Evolutionary conservation across 345 rosid genomes (phyloP).

Genomic region (Ailanthus altissimus): DNA sequence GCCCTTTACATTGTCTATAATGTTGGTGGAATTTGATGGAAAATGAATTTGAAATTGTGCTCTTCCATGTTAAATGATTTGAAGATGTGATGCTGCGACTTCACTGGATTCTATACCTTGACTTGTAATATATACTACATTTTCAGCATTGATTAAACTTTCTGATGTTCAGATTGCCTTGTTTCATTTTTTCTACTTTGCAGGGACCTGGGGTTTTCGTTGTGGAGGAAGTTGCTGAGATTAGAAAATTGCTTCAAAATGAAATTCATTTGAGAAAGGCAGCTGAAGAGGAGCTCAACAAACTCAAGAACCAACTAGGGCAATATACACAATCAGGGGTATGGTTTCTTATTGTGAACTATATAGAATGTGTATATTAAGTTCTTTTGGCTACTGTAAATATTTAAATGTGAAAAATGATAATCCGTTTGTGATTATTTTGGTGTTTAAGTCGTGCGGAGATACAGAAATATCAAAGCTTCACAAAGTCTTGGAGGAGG

Average conservation of each 20-base stretch:
- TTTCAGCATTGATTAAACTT: not conserved
- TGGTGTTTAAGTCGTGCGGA: conserved; percentile 55
- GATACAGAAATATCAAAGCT: conserved; percentile 71
- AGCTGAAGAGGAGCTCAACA: conserved; percentile 79
- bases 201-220: conserved; percentile 44
- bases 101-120: not conserved
- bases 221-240: conserved; percentile 51
- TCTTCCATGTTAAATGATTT: not conserved
- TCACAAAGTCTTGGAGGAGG: conserved; percentile 77
- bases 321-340: conserved; percentile 64
- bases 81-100: not conserved
- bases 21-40: not conserved
- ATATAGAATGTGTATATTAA: not conserved
- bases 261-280: conserved; percentile 71
- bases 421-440: conserved; percentile 25
- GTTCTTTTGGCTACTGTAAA: not conserved
- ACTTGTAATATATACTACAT: not conserved
- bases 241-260: conserved; percentile 60
- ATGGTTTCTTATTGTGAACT: conserved; percentile 27
- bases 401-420: conserved; percentile 8
- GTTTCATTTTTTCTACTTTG: conserved; percentile 15
- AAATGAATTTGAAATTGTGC: not conserved
- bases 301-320: conserved; percentile 62
- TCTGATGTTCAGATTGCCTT: not conserved
- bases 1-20: not conserved